Evolutionary conservation across 208 protist genomes (phyloP), one percentile per base, ranked within the genome.

Genomic region (Wallacemonas sp.): DNA sequence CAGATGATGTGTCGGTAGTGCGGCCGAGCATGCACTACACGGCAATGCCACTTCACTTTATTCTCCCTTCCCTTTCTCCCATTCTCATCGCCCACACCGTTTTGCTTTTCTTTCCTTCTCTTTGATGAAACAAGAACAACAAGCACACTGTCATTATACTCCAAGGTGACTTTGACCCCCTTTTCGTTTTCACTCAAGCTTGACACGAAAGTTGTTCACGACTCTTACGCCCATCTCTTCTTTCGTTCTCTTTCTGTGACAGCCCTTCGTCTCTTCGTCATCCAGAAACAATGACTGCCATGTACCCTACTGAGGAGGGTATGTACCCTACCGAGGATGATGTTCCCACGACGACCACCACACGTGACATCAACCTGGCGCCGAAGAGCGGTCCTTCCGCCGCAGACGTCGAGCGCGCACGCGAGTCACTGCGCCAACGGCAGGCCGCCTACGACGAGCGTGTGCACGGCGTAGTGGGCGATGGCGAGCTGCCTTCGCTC

Each of bases 401-500:
- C 3, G 30, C 4, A 13, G 39, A 67, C 17, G 46, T 67, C 6
- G 15, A 2, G 24, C 21, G 10, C 6, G 62, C 73, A 0, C 62
- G 63, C 42, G 26, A 50, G 36, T 13, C 71, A 32, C 34, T 76
- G 4, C 39, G 72, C 29, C 36, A 69, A 41, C 70, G 63, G 19
- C 63, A 68, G 3, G 71, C 70, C 5, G 68, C 58, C 6, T 45
- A 79, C n/a, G 42, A 79, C 6, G 44, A 50, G 34, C 80, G 76
- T 21, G 41, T 81, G 17, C 34, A 36, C 9, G 44, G 75, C 19
- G 63, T 78, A 32, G 59, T 80, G 6, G 46, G 75, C 21, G 62
- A 65, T 33, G 36, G 69, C 45, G 48, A 71, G 3, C 70, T 93
- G 54, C 83, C 81, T 0, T 66, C 77, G 9, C 62, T 93, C 41